Percentiles rank a stretch among this genome's conserved stretches.
Conservation (phyloP, 176 grass and related monocot genomes). For the Phoenix roebelenii region DNA sequence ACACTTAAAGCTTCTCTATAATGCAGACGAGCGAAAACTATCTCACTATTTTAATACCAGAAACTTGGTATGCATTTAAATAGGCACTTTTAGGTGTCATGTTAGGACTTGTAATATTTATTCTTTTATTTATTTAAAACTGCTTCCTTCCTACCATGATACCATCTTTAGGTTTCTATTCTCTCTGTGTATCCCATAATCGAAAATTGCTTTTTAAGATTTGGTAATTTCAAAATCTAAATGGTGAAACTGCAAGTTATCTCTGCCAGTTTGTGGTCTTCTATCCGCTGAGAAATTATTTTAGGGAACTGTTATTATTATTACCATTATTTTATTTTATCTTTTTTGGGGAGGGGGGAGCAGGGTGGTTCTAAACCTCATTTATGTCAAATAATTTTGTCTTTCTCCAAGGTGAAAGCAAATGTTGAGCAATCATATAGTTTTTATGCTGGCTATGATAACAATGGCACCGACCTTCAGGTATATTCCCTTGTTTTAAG, state of each 20-base stretch:
- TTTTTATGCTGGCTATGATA: slow-evolving; percentile 66
- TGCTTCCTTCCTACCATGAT: too few species aligned
- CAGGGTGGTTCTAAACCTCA: too few species aligned
- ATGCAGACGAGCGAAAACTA: slow-evolving; percentile 34
- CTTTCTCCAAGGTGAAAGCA: slow-evolving; percentile 51
- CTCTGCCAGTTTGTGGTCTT: too few species aligned
- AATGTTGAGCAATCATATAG: slow-evolving; percentile 62
- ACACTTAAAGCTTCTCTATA: slow-evolving; percentile 60
- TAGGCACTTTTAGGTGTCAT: not conserved
- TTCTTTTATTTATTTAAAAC: not conserved
- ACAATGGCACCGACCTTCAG: slow-evolving; percentile 65
- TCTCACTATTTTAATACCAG: slow-evolving; percentile 52
- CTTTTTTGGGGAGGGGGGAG: too few species aligned
- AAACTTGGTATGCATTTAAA: slow-evolving; percentile 36
- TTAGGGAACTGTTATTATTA: too few species aligned
- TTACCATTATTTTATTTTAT: too few species aligned
- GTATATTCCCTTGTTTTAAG: slow-evolving; percentile 24
- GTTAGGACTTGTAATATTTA: not conserved
- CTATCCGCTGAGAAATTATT: too few species aligned
- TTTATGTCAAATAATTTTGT: slow-evolving; percentile 1
- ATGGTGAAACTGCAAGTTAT: too few species aligned
- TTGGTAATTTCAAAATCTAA: too few species aligned
- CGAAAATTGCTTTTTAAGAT: too few species aligned
- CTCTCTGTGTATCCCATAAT: too few species aligned
- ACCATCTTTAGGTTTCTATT: too few species aligned